Base-by-base conservation (phyloP, 2,329 filamentous ascomycete genomes). In the Pseudogymnoascus sp. region DNA sequence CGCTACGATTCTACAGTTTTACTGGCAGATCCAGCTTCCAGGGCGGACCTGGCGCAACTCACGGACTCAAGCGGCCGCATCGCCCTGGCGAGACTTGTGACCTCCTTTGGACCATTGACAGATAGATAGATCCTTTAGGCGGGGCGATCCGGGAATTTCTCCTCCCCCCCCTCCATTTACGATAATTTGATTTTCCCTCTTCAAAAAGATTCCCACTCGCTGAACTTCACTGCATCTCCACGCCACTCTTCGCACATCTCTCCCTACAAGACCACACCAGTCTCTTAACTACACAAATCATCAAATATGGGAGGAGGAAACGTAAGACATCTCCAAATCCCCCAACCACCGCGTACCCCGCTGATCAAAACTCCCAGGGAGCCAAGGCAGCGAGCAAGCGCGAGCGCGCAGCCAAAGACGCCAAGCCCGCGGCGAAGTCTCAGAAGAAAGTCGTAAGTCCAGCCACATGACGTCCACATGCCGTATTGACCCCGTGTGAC, bases 311-410 rank as follows among this genome's bases (percentile, higher is more conserved):
- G 42, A 26, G 42, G 42, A 50, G 42, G 59, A 24, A 61, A 61
- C 35, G 59, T 61, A 40, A 38, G 59, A 37, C 59, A 40, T 26
- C 11, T 19, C 59, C 35, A 6, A 61, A 61, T 3, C 42, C 60
- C 31, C 60, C 37, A 61, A 31, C 40, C 37, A 44, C 60, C 44
- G 13, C 24, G 13, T 19, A 26, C 21, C 24, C 3, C 3, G 42
- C 21, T 50, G 42, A 50, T 4, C 8, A 50, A 50, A 35, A 13
- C 42, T 33, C 38, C 62, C 62, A 85, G 82, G 86, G 86, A 78
- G 83, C 83, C 75, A 87, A 85, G 76, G 85, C 86, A 74, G 79
- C 82, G 74, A 84, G 87, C 77, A 89, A 89, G 84, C 87, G 88
- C 68, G 88, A 89, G 75, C 86, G 87, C 76, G 86, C 86, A 74